Evolutionary conservation across 192 early-diverging fungal genomes (phyloP).

Genomic region (Coemansia sp.): DNA sequence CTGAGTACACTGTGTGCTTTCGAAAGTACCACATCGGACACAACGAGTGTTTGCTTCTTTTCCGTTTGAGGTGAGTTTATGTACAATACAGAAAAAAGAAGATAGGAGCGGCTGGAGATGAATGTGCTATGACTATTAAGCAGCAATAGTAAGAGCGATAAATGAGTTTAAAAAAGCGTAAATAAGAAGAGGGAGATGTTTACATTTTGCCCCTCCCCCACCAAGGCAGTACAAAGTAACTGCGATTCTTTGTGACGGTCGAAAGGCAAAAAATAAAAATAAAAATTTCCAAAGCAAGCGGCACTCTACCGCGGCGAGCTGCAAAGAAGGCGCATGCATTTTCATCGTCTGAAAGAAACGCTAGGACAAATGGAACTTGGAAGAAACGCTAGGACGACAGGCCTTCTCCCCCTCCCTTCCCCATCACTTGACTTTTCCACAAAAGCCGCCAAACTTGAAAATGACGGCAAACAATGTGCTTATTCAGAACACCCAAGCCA

Average conservation of each 20-base stretch:
- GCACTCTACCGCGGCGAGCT: conserved; percentile 6
- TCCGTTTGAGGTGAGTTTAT: not conserved
- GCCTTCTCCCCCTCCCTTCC: no score
- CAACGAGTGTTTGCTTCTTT: not conserved
- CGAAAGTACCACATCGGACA: conserved; percentile 42
- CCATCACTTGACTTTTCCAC: no score
- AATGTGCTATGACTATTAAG: no score
- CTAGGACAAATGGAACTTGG: no score
- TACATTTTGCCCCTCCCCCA: not conserved
- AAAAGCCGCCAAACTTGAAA: no score
- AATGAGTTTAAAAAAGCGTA: not conserved
- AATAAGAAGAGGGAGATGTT: not conserved
- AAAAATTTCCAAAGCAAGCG: not conserved
- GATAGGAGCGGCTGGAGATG: not conserved
- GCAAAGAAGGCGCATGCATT: not conserved
- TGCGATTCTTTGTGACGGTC: no score
- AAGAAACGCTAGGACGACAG: no score
- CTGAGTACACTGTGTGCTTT: conserved; percentile 53
- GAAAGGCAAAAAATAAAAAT: not conserved
- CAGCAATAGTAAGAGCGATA: not conserved
- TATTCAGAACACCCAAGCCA: no score
- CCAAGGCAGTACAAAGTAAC: not conserved
- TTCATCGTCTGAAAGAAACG: no score
- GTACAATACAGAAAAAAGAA: conserved; percentile 4
- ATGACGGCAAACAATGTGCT: no score